Conservation (phyloP, 2,329 filamentous ascomycete species). For the Colletotrichum filicis region DNA sequence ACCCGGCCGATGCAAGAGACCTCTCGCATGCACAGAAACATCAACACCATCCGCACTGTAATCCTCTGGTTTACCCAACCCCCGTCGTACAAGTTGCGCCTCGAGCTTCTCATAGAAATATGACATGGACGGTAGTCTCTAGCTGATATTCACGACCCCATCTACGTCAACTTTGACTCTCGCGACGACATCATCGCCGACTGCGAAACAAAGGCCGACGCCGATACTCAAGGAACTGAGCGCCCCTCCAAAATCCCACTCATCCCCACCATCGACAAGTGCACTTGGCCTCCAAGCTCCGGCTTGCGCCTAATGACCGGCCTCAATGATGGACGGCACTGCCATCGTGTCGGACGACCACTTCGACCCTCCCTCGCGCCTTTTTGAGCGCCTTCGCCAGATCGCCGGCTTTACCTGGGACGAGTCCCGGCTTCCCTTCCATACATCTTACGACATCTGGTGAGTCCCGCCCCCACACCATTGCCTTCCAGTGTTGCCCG, state of each 20-base stretch:
- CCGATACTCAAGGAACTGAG: neutral
- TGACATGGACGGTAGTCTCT: constrained; percentile 27
- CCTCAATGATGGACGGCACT: constrained; percentile 62
- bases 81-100: neutral
- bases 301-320: constrained; percentile 38
- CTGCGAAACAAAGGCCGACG: neutral
- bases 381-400: constrained; percentile 79
- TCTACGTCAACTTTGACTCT: neutral
- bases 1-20: constrained; percentile 2
- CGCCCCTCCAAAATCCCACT: constrained; percentile 14
- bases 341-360: constrained; percentile 62
- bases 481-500: neutral
- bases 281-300: constrained; percentile 27
- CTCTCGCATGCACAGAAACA: neutral
- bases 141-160: constrained; percentile 12
- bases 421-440: constrained; percentile 66
- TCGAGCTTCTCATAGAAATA: constrained; percentile 1
- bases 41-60: constrained; percentile 4
- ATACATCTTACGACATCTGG: constrained; percentile 91
- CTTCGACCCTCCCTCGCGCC: constrained; percentile 72
- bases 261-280: constrained; percentile 37
- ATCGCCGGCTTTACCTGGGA: constrained; percentile 83
- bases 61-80: neutral
- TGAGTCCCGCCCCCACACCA: constrained; percentile 46
- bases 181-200: constrained; percentile 6